Evolutionary conservation across 164 flowering plant genomes (phyloP).

Genomic region (Buxus sempervirens): DNA sequence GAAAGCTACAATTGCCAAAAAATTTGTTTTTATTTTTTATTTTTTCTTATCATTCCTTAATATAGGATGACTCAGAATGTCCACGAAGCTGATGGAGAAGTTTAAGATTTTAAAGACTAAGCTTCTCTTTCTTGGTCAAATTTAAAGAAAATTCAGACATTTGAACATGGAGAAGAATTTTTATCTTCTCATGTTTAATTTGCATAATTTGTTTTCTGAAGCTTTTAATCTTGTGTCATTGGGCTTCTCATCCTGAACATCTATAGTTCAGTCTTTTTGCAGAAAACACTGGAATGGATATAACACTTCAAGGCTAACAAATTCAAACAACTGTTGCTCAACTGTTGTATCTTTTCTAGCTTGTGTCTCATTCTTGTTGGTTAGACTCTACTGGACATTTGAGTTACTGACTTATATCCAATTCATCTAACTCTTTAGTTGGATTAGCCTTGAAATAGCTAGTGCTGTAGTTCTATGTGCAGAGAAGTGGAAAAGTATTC

Average conservation of each 20-base stretch:
- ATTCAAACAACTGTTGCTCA: neutral
- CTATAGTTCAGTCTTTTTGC: neutral
- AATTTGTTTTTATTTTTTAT: too few species aligned
- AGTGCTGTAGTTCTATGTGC: neutral
- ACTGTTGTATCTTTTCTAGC: too few species aligned
- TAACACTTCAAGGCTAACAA: too few species aligned
- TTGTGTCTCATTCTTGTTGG: too few species aligned
- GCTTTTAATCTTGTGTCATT: neutral
- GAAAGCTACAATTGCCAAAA: too few species aligned
- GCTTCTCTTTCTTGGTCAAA: neutral
- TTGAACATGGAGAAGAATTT: neutral
- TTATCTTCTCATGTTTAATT: neutral
- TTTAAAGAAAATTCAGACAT: neutral
- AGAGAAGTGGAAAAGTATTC: neutral
- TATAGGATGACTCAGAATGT: neutral
- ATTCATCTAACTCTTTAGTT: too few species aligned
- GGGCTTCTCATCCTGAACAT: neutral
- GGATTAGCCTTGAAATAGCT: neutral
- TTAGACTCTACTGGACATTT: neutral
- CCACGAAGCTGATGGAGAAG: neutral
- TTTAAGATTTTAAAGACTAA: too few species aligned
- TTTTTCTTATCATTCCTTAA: too few species aligned
- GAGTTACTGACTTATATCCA: neutral
- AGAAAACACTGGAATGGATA: neutral
- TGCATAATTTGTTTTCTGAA: too few species aligned